Base-by-base conservation (phyloP, 2,329 filamentous ascomycete genomes). In the Tolypocladium guangdongense region DNA sequence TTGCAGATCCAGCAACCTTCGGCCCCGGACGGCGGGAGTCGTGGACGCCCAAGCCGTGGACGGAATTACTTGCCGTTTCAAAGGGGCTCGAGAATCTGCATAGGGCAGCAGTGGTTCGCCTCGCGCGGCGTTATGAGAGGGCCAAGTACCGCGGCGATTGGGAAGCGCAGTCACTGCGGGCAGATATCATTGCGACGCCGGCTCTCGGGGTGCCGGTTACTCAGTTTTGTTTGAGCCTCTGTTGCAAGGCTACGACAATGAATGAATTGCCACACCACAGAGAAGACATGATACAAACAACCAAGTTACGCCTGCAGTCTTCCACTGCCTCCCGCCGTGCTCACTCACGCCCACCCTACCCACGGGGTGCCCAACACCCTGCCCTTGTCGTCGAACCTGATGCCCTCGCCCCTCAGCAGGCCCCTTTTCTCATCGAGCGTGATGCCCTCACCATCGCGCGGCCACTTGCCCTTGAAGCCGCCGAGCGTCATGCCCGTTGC, bases 41-140 rank as follows among this genome's bases (percentile, higher is more conserved):
- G 58, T 81, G 81, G 78, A 78, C 82, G 63, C 84, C 83, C 1
- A 78, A 77, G 62, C 80, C 81, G 0, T 88, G 85, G 81, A 78
- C 84, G 56, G n/a, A n/a, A n/a, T n/a, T 89, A 86, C 64, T 77
- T 90, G 43, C 86, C 87, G 5, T 89, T 90, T 68, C 89, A 88
- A 64, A 84, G 84, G 12, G 86, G 86, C 0, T 83, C 86, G 43
- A 74, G 87, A 35, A 86, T 88, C 63, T 88, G 87, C 68, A 81
- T 90, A 54, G 86, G 87, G 1, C 86, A 92, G 75, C 24, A 75
- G 72, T 75, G 63, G 71, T 75, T 1, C 65, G 68, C n/a, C 64
- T 86, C 22, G 67, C 84, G 54, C 83, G 86, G 65, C 77, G 77
- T 52, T 87, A 83, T 58, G 75, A 80, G 35, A 63, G 67, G 16